These are phyloP conservation scores for Nakazawaea peltata DNA, from an alignment of 805 yeast species.

Conservation along the genomic window DNA sequence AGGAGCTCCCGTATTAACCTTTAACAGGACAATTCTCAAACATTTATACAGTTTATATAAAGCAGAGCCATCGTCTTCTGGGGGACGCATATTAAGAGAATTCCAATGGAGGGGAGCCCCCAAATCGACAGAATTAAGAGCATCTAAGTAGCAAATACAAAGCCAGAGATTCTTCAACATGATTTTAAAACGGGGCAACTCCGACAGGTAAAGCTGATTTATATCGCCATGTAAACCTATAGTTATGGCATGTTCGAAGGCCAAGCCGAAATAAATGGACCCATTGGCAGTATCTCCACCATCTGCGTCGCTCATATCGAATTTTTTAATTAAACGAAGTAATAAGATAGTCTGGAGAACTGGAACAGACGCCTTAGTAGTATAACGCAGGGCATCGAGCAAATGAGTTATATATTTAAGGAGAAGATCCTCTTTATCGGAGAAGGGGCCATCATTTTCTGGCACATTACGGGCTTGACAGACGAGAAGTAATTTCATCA, in stretches of 20 bases:
- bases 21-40: too few species aligned
- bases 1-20: too few species aligned
- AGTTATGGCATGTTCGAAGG: not conserved
- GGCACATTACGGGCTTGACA: not conserved
- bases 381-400: not conserved
- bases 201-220: not conserved
- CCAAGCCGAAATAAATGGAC: conserved; percentile 2
- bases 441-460: not conserved
- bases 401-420: not conserved
- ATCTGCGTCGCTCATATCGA: conserved; percentile 2
- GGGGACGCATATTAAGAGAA: too few species aligned
- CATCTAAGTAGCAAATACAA: conserved; percentile 3
- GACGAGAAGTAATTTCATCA: not conserved
- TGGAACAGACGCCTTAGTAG: not conserved
- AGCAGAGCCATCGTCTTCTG: too few species aligned
- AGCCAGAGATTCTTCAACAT: conserved; percentile 5
- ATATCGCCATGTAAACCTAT: conserved; percentile 5
- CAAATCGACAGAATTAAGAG: conserved; percentile 1
- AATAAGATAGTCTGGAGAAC: not conserved
- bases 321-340: not conserved
- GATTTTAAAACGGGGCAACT: not conserved
- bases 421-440: not conserved
- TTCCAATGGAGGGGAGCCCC: not conserved
- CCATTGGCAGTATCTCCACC: conserved; percentile 6
- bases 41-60: too few species aligned